Conservation (phyloP, 179 eudicot species). For the Patellifolia procumbens region DNA sequence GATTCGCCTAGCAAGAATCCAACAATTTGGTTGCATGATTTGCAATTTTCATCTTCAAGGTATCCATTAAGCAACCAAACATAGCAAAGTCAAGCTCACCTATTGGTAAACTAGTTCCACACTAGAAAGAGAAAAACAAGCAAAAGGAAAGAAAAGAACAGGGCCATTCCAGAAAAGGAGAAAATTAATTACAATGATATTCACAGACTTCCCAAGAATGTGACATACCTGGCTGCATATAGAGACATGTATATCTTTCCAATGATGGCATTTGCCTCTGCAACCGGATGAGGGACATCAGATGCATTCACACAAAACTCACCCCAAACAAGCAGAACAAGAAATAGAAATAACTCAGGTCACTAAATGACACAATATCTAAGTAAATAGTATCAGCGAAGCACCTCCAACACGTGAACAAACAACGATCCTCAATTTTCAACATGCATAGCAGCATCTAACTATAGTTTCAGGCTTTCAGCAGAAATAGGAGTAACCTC, state of each 20-base stretch:
- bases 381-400: neutral
- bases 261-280: conserved; percentile 4
- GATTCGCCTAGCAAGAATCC: neutral
- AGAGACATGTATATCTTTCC: conserved; percentile 3
- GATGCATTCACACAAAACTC: conserved; percentile 1
- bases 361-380: neutral
- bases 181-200: conserved; percentile 8
- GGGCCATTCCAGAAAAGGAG: neutral
- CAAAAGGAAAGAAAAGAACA: neutral
- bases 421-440: neutral
- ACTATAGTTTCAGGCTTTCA: neutral
- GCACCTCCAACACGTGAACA: neutral
- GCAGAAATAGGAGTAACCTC: neutral
- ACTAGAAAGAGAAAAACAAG: neutral
- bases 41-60: neutral
- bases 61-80: neutral
- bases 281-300: conserved; percentile 2
- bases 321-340: neutral
- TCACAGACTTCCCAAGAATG: neutral
- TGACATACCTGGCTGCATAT: conserved; percentile 12
- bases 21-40: neutral
- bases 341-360: neutral
- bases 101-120: neutral
- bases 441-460: neutral
- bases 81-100: neutral